A percentile compares a stretch with the other conserved stretches of the same genome.
Evolutionary conservation across 2,329 filamentous ascomycete genomes (phyloP).

Genomic region (Aspergillus latus): DNA sequence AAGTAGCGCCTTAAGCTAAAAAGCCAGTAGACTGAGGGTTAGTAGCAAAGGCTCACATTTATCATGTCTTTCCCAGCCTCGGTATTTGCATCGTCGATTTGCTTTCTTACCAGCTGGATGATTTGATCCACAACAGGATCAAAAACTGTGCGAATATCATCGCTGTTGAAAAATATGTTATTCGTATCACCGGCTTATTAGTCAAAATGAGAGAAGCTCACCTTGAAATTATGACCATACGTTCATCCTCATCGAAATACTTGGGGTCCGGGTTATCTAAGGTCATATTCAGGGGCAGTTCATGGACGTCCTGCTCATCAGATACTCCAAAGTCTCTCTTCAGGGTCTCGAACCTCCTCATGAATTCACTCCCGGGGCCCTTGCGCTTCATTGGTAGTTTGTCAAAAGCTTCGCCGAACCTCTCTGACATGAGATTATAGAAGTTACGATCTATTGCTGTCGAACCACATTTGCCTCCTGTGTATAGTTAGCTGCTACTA

Average conservation of each 20-base stretch:
- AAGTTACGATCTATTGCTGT: conserved; percentile 38
- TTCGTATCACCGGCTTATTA: neutral
- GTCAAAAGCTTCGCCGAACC: conserved; percentile 32
- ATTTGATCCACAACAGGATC: conserved; percentile 7
- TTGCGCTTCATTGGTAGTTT: conserved; percentile 24
- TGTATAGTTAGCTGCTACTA: neutral
- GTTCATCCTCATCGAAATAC: conserved; percentile 13
- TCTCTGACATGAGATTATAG: conserved; percentile 29
- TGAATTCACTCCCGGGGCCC: conserved; percentile 34
- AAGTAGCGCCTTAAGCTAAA: too few relatives aligned
- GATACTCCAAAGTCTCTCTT: conserved; percentile 32
- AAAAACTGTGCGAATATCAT: conserved; percentile 1
- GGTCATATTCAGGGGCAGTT: conserved; percentile 22
- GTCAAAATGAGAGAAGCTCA: neutral
- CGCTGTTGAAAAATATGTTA: neutral
- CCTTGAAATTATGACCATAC: neutral
- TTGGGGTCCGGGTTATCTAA: neutral
- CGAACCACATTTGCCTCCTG: conserved; percentile 36
- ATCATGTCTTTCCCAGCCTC: neutral
- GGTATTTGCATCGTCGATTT: neutral
- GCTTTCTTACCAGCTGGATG: neutral
- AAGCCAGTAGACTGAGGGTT: neutral
- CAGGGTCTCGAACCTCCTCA: conserved; percentile 34
- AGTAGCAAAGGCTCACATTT: neutral
- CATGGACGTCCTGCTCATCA: conserved; percentile 13